Evolutionary conservation across 1,284 basidiomycete species (phyloP).

Genomic region (Coniferiporia weirii): DNA sequence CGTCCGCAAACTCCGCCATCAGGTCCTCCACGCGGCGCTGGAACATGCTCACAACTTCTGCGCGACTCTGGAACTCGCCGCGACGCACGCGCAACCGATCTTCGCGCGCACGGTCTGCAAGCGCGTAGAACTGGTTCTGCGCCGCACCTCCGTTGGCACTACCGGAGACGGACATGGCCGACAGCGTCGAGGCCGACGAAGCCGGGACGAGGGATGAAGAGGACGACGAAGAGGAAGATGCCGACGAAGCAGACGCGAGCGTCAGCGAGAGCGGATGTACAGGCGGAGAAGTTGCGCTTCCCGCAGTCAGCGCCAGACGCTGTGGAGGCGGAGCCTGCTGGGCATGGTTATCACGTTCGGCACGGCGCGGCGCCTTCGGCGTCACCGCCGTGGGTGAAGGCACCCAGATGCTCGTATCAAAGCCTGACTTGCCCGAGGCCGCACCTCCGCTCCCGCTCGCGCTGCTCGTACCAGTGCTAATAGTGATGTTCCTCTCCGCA

Average conservation of each 20-base stretch:
- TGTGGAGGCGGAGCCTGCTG: not conserved
- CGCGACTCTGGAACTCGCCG: slow-evolving; percentile 16
- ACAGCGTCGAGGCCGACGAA: not conserved
- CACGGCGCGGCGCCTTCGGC: slow-evolving; percentile 17
- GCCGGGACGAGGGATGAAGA: slow-evolving; percentile 5
- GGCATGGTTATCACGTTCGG: not conserved
- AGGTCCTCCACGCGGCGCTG: slow-evolving; percentile 15
- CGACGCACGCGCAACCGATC: slow-evolving; percentile 15
- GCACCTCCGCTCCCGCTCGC: slow-evolving; percentile 2
- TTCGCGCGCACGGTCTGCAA: slow-evolving; percentile 14
- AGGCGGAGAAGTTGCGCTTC: slow-evolving; percentile 10
- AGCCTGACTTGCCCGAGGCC: not conserved
- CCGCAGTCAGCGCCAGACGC: slow-evolving; percentile 1
- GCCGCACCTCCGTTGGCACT: not conserved
- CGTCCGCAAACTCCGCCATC: slow-evolving; percentile 18
- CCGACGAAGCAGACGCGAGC: slow-evolving; percentile 2
- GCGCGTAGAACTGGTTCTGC: slow-evolving; percentile 15
- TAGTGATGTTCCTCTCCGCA: not conserved
- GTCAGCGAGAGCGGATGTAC: slow-evolving; percentile 13
- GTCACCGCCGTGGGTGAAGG: slow-evolving; percentile 3
- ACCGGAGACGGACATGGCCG: not conserved
- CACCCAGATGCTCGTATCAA: slow-evolving; percentile 12
- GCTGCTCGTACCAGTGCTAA: slow-evolving; percentile 1
- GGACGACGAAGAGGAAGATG: slow-evolving; percentile 2
- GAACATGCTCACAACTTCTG: slow-evolving; percentile 16